Conservation (phyloP, 139 green algal genomes). For the Astrephomene gubernaculifera region DNA sequence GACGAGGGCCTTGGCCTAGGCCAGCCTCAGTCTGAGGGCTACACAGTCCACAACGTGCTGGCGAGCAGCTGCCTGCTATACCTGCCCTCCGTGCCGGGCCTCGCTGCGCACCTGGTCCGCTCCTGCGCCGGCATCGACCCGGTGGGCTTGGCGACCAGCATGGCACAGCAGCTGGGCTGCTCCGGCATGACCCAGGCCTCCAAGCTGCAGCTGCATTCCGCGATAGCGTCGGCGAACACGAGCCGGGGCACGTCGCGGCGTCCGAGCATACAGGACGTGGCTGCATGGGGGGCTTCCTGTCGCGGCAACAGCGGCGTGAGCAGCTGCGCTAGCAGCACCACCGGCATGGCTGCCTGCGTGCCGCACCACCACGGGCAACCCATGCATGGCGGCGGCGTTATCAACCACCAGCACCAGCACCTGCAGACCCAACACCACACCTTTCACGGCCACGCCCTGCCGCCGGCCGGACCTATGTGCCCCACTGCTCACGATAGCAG, state of each 20-base stretch:
- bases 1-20: not conserved
- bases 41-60: conserved; percentile 76
- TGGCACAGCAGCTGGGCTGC: conserved; percentile 11
- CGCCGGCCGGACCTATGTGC: not conserved
- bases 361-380: no score
- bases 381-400: no score
- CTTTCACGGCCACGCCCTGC: no score
- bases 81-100: conserved; percentile 75
- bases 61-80: conserved; percentile 91
- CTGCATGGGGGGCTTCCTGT: not conserved
- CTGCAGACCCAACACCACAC: not conserved
- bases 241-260: conserved; percentile 15
- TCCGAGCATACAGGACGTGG: conserved; percentile 28
- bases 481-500: not conserved
- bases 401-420: not conserved
- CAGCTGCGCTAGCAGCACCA: not conserved
- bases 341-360: no score
- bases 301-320: conserved; percentile 14
- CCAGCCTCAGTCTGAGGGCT: conserved; percentile 73
- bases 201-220: conserved; percentile 14
- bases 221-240: not conserved
- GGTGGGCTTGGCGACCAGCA: conserved; percentile 16
- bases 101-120: conserved; percentile 70
- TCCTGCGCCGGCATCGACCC: conserved; percentile 74
- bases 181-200: not conserved